These are phyloP conservation scores for Prunus yedoensis DNA, from an alignment of 331 rosid species.

Conservation along the genomic window DNA sequence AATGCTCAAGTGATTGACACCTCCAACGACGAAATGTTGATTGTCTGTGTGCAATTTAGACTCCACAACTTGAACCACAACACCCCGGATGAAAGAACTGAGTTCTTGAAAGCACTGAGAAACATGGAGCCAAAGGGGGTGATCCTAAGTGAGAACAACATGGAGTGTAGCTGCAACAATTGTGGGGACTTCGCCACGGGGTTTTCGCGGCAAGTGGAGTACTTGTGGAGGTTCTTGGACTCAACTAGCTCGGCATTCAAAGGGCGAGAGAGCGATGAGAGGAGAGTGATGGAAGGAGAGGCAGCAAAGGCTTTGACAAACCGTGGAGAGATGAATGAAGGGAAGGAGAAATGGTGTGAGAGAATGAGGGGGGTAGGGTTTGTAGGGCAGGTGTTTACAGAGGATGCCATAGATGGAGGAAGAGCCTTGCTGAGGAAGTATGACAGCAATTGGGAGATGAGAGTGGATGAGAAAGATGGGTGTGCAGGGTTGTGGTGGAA, in stretches of 20 bases:
- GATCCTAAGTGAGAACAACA: constrained; percentile 73
- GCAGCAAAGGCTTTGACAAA: constrained; percentile 74
- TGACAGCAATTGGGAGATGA: constrained; percentile 86
- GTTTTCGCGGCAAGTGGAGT: constrained; percentile 62
- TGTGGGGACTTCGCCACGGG: constrained; percentile 65
- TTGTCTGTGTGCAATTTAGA: constrained; percentile 64
- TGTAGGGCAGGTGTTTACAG: constrained; percentile 48
- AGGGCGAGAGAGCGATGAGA: constrained; percentile 71
- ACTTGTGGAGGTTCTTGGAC: constrained; percentile 78
- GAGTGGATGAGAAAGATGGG: constrained; percentile 56
- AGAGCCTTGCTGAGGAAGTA: constrained; percentile 83
- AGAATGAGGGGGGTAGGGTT: constrained; percentile 75
- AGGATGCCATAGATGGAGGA: constrained; percentile 72
- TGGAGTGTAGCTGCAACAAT: constrained; percentile 64
- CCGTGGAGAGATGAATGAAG: constrained; percentile 70
- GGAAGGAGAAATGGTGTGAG: constrained; percentile 77
- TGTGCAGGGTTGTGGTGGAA: constrained; percentile 79
- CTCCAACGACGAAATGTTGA: constrained; percentile 50
- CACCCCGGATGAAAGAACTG: constrained; percentile 55
- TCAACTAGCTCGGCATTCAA: constrained; percentile 80
- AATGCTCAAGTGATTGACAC: constrained; percentile 40
- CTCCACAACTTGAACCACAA: constrained; percentile 67
- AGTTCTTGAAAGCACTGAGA: constrained; percentile 50
- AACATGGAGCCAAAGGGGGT: constrained; percentile 69
- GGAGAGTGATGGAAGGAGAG: constrained; percentile 91